These are phyloP conservation scores for Phytomonas sp. DNA, from an alignment of 208 protist genomes.

Conservation along the genomic window DNA sequence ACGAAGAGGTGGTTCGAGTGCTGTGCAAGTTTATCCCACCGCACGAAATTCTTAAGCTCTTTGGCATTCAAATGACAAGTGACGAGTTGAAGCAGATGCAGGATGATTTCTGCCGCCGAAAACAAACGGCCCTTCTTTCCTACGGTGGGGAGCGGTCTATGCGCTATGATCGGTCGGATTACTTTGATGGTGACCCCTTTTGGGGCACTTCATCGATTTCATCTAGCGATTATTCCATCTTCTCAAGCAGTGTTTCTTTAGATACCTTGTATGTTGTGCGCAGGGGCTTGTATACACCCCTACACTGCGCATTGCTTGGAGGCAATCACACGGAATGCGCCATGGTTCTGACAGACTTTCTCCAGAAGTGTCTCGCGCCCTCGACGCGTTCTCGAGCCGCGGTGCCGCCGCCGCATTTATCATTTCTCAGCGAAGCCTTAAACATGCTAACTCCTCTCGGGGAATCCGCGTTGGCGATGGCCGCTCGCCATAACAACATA, in stretches of 20 bases:
- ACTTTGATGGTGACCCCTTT: background rate
- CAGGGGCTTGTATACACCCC: background rate
- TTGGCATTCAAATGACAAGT: constrained; percentile 30
- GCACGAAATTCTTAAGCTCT: constrained; percentile 51
- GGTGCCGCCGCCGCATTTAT: background rate
- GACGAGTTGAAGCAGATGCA: constrained; percentile 13
- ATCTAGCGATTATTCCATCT: background rate
- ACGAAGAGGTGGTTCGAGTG: constrained; percentile 53
- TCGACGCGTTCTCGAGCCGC: constrained; percentile 8
- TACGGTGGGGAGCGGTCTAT: background rate
- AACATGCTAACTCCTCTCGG: constrained; percentile 60
- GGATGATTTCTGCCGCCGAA: background rate
- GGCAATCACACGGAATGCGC: background rate
- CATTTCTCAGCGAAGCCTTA: constrained; percentile 27
- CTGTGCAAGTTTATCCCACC: constrained; percentile 59
- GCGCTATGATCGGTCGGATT: background rate
- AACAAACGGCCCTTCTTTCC: background rate
- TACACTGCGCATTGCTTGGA: background rate
- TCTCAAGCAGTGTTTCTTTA: background rate
- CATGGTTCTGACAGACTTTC: background rate
- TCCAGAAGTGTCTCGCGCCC: constrained; percentile 1
- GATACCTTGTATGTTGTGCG: background rate
- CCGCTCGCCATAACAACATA: constrained; percentile 49
- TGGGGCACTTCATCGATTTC: background rate
- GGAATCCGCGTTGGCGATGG: constrained; percentile 56